phyloP scores from a whole-genome alignment of 805 yeast species.

The Maudiozyma turicensis region DNA sequence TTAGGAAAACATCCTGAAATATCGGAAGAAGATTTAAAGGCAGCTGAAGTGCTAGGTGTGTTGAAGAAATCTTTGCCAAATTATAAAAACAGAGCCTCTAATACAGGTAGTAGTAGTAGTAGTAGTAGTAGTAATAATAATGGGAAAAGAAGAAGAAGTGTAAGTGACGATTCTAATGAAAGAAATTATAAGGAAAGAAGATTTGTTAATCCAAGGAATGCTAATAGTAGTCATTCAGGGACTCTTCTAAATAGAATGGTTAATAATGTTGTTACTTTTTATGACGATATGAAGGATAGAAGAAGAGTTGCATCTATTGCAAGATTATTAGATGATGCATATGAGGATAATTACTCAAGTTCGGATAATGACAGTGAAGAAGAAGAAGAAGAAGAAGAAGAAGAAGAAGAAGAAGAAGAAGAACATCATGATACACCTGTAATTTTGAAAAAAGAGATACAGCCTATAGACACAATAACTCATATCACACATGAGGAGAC shows the following conservation, averaged over 20 bases:
- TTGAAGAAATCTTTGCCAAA: conserved; percentile 10
- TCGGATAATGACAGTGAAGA: conserved; percentile 15
- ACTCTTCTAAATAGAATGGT: conserved; percentile 24
- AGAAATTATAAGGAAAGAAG: neutral
- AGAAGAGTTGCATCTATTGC: conserved; percentile 30
- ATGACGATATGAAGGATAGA: conserved; percentile 31
- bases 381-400: neutral
- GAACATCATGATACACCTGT: neutral
- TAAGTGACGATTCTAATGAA: neutral
- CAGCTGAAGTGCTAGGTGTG: conserved; percentile 22
- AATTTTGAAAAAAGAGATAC: no score
- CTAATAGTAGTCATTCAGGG: neutral
- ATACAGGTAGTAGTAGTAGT: neutral
- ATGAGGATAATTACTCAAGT: conserved; percentile 18
- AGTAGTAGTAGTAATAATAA: neutral
- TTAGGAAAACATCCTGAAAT: conserved; percentile 7
- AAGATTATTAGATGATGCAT: conserved; percentile 38
- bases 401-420: neutral
- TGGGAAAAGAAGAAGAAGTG: neutral
- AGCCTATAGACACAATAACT: conserved; percentile 1
- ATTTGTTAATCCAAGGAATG: neutral
- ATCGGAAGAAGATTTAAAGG: conserved; percentile 22
- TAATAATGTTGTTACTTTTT: conserved; percentile 40
- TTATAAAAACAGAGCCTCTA: neutral
- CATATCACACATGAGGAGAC: neutral